phyloP scores from a whole-genome alignment of 495 filamentous ascomycete genomes.

The Aeminium ludgeri region DNA sequence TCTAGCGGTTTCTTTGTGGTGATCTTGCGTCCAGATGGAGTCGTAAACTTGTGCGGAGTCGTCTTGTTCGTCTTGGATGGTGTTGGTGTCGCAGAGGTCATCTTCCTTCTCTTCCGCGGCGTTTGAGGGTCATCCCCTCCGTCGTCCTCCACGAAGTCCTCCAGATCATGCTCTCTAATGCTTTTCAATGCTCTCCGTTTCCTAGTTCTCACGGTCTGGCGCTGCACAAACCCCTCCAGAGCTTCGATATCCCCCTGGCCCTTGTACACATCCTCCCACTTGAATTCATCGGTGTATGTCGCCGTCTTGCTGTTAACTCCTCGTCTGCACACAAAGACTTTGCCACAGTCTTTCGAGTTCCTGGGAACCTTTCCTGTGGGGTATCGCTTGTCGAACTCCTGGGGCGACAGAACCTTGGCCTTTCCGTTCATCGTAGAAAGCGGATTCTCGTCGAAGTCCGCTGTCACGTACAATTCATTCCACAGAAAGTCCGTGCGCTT shows the following conservation, averaged over 20 bases:
- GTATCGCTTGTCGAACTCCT: slow-evolving; percentile 46
- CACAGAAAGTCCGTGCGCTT: slow-evolving; percentile 64
- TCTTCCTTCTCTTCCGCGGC: slow-evolving; percentile 41
- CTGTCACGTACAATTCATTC: slow-evolving; percentile 86
- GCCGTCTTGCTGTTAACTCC: slow-evolving; percentile 76
- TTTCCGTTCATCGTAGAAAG: slow-evolving; percentile 84
- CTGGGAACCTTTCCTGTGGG: slow-evolving; percentile 62
- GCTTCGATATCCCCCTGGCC: slow-evolving; percentile 42
- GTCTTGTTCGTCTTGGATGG: slow-evolving; percentile 35
- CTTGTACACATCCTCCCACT: slow-evolving; percentile 71
- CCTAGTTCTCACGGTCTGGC: slow-evolving; percentile 53
- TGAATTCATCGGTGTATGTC: slow-evolving; percentile 82
- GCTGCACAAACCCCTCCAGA: slow-evolving; percentile 47
- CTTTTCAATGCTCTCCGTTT: slow-evolving; percentile 29
- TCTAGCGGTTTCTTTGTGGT: slow-evolving; percentile 81
- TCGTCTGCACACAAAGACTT: slow-evolving; percentile 77
- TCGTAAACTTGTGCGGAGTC: slow-evolving; percentile 40
- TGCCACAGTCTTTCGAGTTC: slow-evolving; percentile 60
- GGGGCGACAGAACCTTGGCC: slow-evolving; percentile 58
- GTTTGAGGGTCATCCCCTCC: slow-evolving; percentile 37
- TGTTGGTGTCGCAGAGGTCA: slow-evolving; percentile 36
- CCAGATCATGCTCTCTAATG: slow-evolving; percentile 28
- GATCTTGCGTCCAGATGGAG: slow-evolving; percentile 60
- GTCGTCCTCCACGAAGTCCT: slow-evolving; percentile 30
- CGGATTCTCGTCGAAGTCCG: slow-evolving; percentile 67